Percentiles rank a stretch among this genome's conserved stretches.
phyloP scores from a whole-genome alignment of 176 grass and related monocot species.

The Raddia distichophylla region DNA sequence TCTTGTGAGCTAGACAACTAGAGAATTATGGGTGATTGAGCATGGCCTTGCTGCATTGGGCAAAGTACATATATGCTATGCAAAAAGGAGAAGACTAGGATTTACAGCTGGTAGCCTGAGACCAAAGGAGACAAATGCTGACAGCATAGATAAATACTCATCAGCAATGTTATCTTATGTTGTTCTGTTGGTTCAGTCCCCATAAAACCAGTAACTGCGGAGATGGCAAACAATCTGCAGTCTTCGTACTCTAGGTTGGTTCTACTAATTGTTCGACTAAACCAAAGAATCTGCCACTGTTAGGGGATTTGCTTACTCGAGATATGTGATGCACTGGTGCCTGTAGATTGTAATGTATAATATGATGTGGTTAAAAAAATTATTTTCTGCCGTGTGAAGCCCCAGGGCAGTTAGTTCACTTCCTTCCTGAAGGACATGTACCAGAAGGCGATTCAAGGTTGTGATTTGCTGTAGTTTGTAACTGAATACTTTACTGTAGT shows the following conservation, averaged over 20 bases:
- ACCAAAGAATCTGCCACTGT: not conserved
- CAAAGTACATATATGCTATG: slow-evolving; percentile 16
- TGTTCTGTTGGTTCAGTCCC: not conserved
- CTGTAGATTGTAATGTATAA: slow-evolving; percentile 41
- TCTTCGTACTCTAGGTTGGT: not conserved
- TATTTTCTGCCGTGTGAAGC: not conserved
- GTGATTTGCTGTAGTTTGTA: not conserved
- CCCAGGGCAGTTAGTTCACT: not conserved
- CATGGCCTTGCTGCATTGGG: not conserved
- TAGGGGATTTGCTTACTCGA: not conserved
- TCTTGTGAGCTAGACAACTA: not conserved
- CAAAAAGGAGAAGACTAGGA: not conserved
- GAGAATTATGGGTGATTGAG: not conserved
- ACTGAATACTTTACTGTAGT: not conserved
- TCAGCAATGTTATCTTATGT: not conserved
- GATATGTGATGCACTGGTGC: not conserved
- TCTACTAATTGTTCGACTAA: not conserved
- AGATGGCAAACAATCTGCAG: not conserved
- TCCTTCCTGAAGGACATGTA: not conserved
- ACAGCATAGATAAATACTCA: not conserved
- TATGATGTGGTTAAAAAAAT: not conserved
- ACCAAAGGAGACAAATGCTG: not conserved
- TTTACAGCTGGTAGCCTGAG: not conserved
- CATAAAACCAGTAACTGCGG: not conserved
- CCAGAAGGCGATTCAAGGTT: not conserved